These are phyloP conservation scores for Ogataea henricii DNA, from an alignment of 805 yeast species.

Conservation along the genomic window DNA sequence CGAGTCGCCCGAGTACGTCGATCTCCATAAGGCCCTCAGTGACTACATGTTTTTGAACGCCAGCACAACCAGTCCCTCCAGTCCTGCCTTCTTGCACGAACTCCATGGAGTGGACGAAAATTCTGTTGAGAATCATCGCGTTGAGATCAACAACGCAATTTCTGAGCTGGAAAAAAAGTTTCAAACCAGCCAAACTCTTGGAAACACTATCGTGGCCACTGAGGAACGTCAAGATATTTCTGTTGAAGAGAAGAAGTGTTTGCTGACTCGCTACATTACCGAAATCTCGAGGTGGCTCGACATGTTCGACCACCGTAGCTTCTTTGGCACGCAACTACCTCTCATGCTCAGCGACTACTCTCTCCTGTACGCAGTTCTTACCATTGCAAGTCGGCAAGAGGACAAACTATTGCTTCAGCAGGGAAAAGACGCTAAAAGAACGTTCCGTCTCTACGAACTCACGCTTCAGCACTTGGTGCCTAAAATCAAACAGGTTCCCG, in stretches of 20 bases:
- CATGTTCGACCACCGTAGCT: constrained; percentile 27
- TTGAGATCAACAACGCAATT: constrained; percentile 12
- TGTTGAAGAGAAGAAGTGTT: constrained; percentile 24
- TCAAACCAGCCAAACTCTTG: background rate
- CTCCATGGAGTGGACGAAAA: constrained; percentile 5
- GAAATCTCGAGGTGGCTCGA: constrained; percentile 28
- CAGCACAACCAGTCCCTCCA: constrained; percentile 18
- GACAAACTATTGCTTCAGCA: constrained; percentile 14
- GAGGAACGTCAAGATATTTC: constrained; percentile 27
- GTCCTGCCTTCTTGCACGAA: constrained; percentile 9
- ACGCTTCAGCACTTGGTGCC: constrained; percentile 23
- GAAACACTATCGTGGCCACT: constrained; percentile 1
- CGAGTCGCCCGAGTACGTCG: constrained; percentile 17
- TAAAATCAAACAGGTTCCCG: constrained; percentile 17
- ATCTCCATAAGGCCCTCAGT: constrained; percentile 36
- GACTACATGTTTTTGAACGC: constrained; percentile 44
- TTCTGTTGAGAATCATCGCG: constrained; percentile 14
- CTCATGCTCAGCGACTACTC: constrained; percentile 19
- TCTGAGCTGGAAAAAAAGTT: constrained; percentile 13
- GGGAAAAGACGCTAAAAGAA: constrained; percentile 12
- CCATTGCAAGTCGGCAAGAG: constrained; percentile 23
- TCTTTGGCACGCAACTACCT: constrained; percentile 25
- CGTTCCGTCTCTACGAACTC: constrained; percentile 22
- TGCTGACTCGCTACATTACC: constrained; percentile 21
- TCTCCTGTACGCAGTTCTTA: constrained; percentile 18